Percentiles rank a stretch among this genome's conserved stretches.
Conservation (phyloP, 805 yeast genomes). For the Lipomyces sp. region DNA sequence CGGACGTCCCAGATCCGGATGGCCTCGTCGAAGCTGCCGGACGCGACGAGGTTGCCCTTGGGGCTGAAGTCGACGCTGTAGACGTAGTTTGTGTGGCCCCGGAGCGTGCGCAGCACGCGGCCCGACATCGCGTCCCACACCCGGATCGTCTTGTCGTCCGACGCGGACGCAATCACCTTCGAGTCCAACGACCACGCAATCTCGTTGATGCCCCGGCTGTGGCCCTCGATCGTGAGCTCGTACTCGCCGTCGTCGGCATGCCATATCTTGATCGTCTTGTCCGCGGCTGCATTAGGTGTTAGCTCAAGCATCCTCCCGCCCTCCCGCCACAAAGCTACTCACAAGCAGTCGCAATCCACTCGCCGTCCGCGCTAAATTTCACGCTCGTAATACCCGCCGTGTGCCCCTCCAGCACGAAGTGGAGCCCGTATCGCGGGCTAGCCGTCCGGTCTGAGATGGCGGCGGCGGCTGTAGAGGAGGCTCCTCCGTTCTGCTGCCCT, state of each 20-base stretch:
- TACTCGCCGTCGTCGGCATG: conserved; percentile 42
- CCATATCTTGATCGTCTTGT: conserved; percentile 59
- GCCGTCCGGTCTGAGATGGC: background rate
- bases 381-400: conserved; percentile 19
- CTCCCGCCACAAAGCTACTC: too few relatives aligned
- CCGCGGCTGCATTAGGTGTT: conserved; percentile 38
- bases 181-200: conserved; percentile 76
- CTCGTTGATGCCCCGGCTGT: conserved; percentile 68
- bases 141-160: conserved; percentile 78
- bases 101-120: conserved; percentile 42
- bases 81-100: conserved; percentile 84
- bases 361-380: conserved; percentile 21
- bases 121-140: conserved; percentile 58
- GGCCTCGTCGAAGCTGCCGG: conserved; percentile 89
- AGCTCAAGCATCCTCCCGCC: too few relatives aligned
- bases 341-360: conserved; percentile 28
- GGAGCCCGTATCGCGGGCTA: conserved; percentile 8
- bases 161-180: conserved; percentile 70
- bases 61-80: conserved; percentile 64
- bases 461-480: background rate
- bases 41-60: conserved; percentile 73
- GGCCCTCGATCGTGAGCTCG: conserved; percentile 49
- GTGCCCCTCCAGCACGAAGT: conserved; percentile 17
- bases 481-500: background rate
- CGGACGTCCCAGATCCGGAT: conserved; percentile 84